phyloP scores from a whole-genome alignment of 2,329 filamentous ascomycete genomes.

The Fusarium chaquense region DNA sequence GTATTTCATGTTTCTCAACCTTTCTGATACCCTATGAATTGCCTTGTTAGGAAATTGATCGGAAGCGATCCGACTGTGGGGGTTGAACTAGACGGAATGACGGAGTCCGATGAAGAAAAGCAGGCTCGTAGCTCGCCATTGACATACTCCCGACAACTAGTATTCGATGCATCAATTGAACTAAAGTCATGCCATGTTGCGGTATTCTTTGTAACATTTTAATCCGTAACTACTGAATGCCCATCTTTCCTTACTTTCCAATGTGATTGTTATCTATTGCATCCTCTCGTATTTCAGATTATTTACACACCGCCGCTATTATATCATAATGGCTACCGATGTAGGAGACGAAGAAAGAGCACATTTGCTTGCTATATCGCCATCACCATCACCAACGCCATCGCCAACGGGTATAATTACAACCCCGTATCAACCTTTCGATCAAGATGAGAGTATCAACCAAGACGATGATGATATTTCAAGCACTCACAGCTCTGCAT shows the following conservation, averaged over 20 bases:
- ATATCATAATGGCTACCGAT: conserved; percentile 25
- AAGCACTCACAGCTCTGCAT: not conserved
- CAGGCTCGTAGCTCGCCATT: conserved; percentile 7
- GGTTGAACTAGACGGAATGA: conserved; percentile 10
- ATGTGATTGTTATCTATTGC: not conserved
- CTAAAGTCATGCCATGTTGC: not conserved
- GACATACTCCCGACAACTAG: not conserved
- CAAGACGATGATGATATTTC: not conserved
- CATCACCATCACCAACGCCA: not conserved
- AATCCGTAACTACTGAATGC: not conserved
- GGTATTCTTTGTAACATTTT: not conserved
- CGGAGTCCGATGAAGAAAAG: conserved; percentile 22
- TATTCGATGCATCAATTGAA: not conserved
- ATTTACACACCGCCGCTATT: not conserved
- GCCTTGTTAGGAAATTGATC: conserved; percentile 19
- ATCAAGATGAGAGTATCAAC: not conserved
- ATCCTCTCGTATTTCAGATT: not conserved
- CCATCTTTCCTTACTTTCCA: not conserved
- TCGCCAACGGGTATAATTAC: not conserved
- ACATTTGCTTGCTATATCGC: conserved; percentile 17
- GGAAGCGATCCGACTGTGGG: conserved; percentile 28
- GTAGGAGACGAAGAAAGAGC: conserved; percentile 32
- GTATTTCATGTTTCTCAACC: not conserved
- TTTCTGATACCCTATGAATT: not conserved
- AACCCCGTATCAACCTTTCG: conserved; percentile 3